phyloP scores from a whole-genome alignment of 2,329 filamentous ascomycete genomes.

The Fusarium nanum region DNA sequence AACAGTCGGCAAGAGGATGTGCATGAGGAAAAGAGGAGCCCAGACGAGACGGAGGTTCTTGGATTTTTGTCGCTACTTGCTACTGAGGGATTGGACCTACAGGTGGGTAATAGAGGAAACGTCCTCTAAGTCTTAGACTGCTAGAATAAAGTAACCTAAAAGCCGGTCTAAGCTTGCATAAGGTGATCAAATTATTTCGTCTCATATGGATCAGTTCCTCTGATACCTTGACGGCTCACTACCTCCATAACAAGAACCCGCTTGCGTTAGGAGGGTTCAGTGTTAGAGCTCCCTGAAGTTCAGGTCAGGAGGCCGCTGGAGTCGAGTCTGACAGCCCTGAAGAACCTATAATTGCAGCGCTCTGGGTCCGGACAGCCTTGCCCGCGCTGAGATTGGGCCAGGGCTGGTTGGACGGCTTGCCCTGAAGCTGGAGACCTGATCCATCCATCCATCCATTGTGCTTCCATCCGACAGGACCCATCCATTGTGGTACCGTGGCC shows the following conservation, averaged over 20 bases:
- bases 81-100: constrained; percentile 13
- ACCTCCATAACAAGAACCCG: constrained; percentile 37
- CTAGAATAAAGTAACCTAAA: neutral
- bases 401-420: constrained; percentile 38
- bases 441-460: constrained; percentile 16
- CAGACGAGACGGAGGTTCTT: constrained; percentile 51
- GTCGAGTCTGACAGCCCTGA: neutral
- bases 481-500: constrained; percentile 28
- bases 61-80: constrained; percentile 55
- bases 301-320: constrained; percentile 13
- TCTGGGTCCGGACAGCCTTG: constrained; percentile 1
- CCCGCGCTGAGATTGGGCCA: constrained; percentile 34
- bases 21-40: constrained; percentile 60
- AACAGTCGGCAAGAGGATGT: constrained; percentile 54
- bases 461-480: constrained; percentile 23
- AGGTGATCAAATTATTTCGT: neutral
- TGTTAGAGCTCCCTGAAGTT: constrained; percentile 18
- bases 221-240: constrained; percentile 31
- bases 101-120: neutral
- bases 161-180: neutral
- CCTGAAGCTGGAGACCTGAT: constrained; percentile 24
- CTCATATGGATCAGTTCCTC: neutral
- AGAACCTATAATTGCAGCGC: constrained; percentile 26
- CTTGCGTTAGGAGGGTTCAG: constrained; percentile 20
- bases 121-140: neutral